These are phyloP conservation scores for Astragalus membranaceus DNA, from an alignment of 306 rosid genomes.

Conservation along the genomic window DNA sequence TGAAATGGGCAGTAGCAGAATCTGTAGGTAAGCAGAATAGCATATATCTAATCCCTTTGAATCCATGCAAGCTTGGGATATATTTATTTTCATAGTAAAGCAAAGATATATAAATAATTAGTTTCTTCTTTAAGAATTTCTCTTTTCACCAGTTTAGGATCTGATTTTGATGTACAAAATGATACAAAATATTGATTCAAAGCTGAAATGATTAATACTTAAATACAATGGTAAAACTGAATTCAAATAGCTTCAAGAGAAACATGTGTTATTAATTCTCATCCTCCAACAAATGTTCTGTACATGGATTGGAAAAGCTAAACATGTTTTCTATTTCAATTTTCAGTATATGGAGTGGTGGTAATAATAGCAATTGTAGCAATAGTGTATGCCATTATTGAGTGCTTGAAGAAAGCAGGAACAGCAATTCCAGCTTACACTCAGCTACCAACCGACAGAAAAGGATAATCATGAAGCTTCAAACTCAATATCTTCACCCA, in stretches of 20 bases:
- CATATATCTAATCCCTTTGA: not conserved
- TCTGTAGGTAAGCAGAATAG: slow-evolving; percentile 15
- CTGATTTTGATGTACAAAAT: not conserved
- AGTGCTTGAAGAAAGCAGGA: slow-evolving; percentile 53
- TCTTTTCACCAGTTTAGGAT: not conserved
- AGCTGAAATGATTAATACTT: no score
- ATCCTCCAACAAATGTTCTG: not conserved
- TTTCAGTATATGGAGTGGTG: slow-evolving; percentile 37
- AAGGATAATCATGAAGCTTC: not conserved
- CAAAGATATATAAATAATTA: not conserved
- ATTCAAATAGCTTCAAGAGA: not conserved
- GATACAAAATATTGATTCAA: not conserved
- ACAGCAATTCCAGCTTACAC: slow-evolving; percentile 32
- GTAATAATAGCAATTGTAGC: slow-evolving; percentile 24
- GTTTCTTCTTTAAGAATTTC: not conserved
- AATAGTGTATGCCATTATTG: slow-evolving; percentile 37
- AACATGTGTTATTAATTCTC: not conserved
- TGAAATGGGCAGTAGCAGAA: slow-evolving; percentile 26
- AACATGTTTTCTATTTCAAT: not conserved
- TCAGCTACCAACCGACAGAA: slow-evolving; percentile 23
- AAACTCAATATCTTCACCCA: slow-evolving; percentile 5
- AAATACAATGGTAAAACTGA: not conserved
- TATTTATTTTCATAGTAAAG: not conserved
- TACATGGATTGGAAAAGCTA: not conserved
- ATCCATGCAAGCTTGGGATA: not conserved